These are phyloP conservation scores for Kokia cookei DNA, from an alignment of 441 rosid genomes.

Conservation along the genomic window DNA sequence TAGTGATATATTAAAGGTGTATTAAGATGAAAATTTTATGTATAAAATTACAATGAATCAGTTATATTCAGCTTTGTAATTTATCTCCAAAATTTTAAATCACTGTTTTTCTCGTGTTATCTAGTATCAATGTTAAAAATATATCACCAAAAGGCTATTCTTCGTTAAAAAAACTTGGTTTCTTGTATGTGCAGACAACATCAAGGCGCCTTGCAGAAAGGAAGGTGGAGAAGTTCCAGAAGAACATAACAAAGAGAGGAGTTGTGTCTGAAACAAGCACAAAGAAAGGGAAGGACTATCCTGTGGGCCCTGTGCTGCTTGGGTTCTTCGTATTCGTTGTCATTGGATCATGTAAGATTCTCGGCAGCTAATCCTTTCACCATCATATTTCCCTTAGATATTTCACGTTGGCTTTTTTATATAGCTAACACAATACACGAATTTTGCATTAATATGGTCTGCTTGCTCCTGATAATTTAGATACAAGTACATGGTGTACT, in stretches of 20 bases:
- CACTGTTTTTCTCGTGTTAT: background rate
- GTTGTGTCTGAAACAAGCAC: constrained; percentile 67
- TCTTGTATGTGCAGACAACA: constrained; percentile 49
- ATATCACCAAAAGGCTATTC: background rate
- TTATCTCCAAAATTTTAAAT: background rate
- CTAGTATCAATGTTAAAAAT: background rate
- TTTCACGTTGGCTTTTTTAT: background rate
- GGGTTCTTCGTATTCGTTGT: constrained; percentile 90
- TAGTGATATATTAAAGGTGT: too few relatives aligned
- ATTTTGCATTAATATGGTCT: background rate
- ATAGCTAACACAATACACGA: background rate
- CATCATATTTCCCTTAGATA: background rate
- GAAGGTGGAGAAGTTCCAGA: constrained; percentile 74
- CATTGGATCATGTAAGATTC: constrained; percentile 78
- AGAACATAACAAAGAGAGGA: constrained; percentile 79
- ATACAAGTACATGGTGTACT: background rate
- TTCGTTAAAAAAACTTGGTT: background rate
- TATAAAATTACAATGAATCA: too few relatives aligned
- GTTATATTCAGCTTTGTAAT: background rate
- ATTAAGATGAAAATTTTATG: too few relatives aligned
- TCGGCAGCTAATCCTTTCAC: background rate
- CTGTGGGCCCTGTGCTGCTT: constrained; percentile 81
- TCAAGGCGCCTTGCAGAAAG: constrained; percentile 77
- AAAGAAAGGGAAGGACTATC: constrained; percentile 78
- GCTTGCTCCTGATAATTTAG: background rate